Percentiles rank a stretch among this genome's conserved stretches.
Conservation (phyloP, 768 basidiomycete species). For the Myochromella boudieri region DNA sequence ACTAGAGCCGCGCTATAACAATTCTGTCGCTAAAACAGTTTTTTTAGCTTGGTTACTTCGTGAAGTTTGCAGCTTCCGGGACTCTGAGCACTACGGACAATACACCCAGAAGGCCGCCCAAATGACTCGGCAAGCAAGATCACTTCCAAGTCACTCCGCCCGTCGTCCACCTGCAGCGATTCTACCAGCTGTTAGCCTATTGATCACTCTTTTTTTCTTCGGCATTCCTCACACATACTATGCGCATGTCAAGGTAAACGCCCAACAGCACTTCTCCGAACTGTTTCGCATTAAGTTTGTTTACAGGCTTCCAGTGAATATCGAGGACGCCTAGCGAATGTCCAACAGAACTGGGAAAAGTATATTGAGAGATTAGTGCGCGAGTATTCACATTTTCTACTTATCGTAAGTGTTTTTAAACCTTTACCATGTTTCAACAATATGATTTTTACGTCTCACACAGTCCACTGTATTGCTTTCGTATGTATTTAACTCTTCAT, state of each 20-base stretch:
- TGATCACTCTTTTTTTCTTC: slow-evolving; percentile 47
- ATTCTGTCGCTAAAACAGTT: slow-evolving; percentile 39
- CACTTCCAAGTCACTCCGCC: slow-evolving; percentile 9
- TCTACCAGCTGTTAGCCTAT: slow-evolving; percentile 30
- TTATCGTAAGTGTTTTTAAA: slow-evolving; percentile 40
- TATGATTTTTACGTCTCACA: not conserved
- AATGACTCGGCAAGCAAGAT: slow-evolving; percentile 19
- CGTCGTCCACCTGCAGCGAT: slow-evolving; percentile 23
- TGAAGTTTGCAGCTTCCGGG: slow-evolving; percentile 50
- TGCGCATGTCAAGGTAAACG: slow-evolving; percentile 40
- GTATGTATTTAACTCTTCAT: slow-evolving; percentile 31
- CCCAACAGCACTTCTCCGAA: not conserved
- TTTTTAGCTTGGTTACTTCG: slow-evolving; percentile 52
- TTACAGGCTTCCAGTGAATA: slow-evolving; percentile 42
- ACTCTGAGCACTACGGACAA: slow-evolving; percentile 44
- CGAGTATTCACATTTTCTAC: slow-evolving; percentile 57
- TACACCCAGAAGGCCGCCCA: slow-evolving; percentile 33
- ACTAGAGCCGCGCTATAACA: slow-evolving; percentile 31
- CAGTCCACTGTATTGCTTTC: slow-evolving; percentile 56
- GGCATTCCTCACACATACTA: slow-evolving; percentile 54
- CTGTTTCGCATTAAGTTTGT: not conserved
- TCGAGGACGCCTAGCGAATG: slow-evolving; percentile 44
- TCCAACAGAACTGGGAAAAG: slow-evolving; percentile 49
- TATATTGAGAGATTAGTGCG: slow-evolving; percentile 51
- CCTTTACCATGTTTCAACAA: not conserved